Evolutionary conservation across 441 rosid genomes (phyloP).

Genomic region (Raphanus hybrid): DNA sequence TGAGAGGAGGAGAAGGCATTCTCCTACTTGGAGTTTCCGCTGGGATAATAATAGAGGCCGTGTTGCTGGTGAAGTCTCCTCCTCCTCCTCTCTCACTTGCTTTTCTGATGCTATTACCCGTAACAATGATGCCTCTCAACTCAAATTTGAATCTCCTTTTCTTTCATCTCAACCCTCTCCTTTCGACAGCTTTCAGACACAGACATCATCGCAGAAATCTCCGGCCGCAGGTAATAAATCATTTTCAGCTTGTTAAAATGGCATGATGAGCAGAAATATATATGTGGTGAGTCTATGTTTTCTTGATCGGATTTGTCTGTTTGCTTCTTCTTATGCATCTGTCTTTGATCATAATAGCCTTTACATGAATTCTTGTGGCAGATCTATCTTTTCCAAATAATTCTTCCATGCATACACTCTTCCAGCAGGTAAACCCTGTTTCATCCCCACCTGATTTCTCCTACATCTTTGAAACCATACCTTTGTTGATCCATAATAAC

Average conservation of each 20-base stretch:
- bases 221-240: conserved; percentile 55
- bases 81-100: conserved; percentile 63
- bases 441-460: conserved; percentile 22
- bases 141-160: conserved; percentile 62
- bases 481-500: background rate
- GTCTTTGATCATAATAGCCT: conserved; percentile 18
- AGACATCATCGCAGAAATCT: conserved; percentile 66
- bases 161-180: conserved; percentile 80
- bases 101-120: conserved; percentile 64
- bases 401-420: conserved; percentile 58
- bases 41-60: conserved; percentile 82
- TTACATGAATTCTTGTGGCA: conserved; percentile 44
- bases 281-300: conserved; percentile 5
- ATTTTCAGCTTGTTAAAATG: conserved; percentile 4
- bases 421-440: conserved; percentile 66
- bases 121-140: conserved; percentile 52
- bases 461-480: conserved; percentile 17
- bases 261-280: background rate
- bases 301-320: conserved; percentile 8
- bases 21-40: conserved; percentile 92
- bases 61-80: conserved; percentile 85
- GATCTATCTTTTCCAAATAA: conserved; percentile 72
- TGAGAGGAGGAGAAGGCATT: conserved; percentile 52
- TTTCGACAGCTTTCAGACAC: conserved; percentile 57
- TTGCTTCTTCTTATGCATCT: conserved; percentile 17